These are phyloP conservation scores for Fragaria iinumae DNA, from an alignment of 306 rosid species.

Conservation along the genomic window DNA sequence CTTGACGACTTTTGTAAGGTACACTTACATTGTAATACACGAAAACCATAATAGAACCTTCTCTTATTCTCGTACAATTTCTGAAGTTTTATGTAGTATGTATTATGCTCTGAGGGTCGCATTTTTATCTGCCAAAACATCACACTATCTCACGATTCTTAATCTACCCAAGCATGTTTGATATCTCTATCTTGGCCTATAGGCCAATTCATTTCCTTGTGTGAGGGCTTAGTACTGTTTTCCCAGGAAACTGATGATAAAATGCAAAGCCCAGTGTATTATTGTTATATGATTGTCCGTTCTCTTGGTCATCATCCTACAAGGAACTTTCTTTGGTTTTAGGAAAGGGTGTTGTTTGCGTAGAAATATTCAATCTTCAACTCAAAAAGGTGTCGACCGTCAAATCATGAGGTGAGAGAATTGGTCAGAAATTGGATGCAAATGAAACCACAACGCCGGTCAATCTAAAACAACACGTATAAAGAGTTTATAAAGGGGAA, in stretches of 20 bases:
- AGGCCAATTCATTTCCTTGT: not conserved
- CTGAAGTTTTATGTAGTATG: not conserved
- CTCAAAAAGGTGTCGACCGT: not conserved
- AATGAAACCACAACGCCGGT: not conserved
- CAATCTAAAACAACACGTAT: not conserved
- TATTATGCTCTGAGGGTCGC: not conserved
- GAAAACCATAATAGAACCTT: no score
- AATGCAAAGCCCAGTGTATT: not conserved
- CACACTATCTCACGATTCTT: no score
- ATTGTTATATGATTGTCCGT: not conserved
- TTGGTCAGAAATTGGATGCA: not conserved
- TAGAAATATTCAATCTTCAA: conserved; percentile 12
- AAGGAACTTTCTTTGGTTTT: not conserved
- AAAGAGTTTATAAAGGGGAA: not conserved
- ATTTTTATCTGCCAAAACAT: not conserved
- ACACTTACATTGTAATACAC: no score
- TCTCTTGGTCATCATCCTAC: not conserved
- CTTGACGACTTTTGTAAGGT: no score
- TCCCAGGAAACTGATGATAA: not conserved
- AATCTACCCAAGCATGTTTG: not conserved
- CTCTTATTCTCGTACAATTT: no score
- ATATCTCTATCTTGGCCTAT: not conserved
- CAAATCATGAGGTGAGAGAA: not conserved
- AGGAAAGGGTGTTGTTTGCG: not conserved
- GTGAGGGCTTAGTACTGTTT: not conserved